Conservation (phyloP, 2,329 filamentous ascomycete genomes). For the Hymenoscyphus albidus region DNA sequence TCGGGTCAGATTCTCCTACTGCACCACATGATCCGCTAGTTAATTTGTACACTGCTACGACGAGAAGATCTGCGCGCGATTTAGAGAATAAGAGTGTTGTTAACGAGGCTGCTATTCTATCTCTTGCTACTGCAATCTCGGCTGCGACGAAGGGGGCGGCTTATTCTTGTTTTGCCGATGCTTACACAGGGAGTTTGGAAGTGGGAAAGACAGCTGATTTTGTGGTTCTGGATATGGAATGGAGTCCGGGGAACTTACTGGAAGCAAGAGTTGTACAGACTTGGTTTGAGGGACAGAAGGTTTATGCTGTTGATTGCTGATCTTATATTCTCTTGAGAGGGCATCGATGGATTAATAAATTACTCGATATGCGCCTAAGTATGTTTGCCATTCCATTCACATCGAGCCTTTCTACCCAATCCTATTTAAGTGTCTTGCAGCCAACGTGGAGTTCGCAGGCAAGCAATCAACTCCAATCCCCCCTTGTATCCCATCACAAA, state of each 20-base stretch:
- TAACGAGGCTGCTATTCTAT: not conserved
- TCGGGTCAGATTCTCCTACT: constrained; percentile 58
- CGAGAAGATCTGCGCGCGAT: constrained; percentile 52
- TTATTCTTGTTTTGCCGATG: constrained; percentile 55
- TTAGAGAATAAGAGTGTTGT: constrained; percentile 33
- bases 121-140: constrained; percentile 44
- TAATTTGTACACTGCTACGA: constrained; percentile 58
- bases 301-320: not conserved
- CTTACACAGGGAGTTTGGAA: constrained; percentile 47
- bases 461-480: constrained; percentile 18
- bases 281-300: not conserved
- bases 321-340: too few species aligned
- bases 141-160: constrained; percentile 54
- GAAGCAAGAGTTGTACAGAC: not conserved
- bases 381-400: too few species aligned
- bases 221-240: constrained; percentile 48
- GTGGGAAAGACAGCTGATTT: constrained; percentile 54
- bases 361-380: too few species aligned
- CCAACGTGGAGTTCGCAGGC: constrained; percentile 13
- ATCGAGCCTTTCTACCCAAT: not conserved
- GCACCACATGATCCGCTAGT: constrained; percentile 51
- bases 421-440: not conserved
- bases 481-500: constrained; percentile 46
- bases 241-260: constrained; percentile 31
- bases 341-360: too few species aligned